These are phyloP conservation scores for Diplotaxis tenuifolia DNA, from an alignment of 345 rosid species.

Conservation along the genomic window DNA sequence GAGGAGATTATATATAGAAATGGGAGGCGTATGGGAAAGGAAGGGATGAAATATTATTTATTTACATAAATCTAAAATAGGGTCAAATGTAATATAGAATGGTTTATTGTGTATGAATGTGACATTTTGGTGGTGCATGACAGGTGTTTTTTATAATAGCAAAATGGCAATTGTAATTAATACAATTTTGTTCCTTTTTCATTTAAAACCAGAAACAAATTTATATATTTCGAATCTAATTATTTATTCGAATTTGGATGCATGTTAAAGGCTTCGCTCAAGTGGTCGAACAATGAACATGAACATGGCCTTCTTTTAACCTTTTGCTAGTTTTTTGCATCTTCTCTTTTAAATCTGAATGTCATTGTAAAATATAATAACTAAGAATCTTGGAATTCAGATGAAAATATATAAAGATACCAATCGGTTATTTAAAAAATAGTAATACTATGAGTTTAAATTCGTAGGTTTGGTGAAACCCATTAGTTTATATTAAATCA, in stretches of 20 bases:
- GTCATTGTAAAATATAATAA: background rate
- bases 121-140: conserved; percentile 41
- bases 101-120: conserved; percentile 37
- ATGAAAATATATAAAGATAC: background rate
- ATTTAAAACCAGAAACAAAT: background rate
- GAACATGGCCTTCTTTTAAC: conserved; percentile 30
- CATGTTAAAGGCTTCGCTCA: conserved; percentile 25
- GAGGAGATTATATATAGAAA: conserved; percentile 27
- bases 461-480: background rate
- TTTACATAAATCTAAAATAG: conserved; percentile 29
- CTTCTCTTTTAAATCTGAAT: background rate
- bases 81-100: conserved; percentile 33
- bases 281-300: conserved; percentile 35
- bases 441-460: no score
- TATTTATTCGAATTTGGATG: background rate
- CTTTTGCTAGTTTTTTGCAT: conserved; percentile 17
- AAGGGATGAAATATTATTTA: conserved; percentile 4
- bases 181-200: conserved; percentile 20
- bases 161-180: conserved; percentile 8
- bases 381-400: background rate
- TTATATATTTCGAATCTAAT: background rate
- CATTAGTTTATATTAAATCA: background rate
- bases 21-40: conserved; percentile 15
- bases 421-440: background rate
- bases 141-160: conserved; percentile 28